Base-by-base conservation (phyloP, 2,329 filamentous ascomycete genomes). In the Pseudocercospora pini-densiflorae region DNA sequence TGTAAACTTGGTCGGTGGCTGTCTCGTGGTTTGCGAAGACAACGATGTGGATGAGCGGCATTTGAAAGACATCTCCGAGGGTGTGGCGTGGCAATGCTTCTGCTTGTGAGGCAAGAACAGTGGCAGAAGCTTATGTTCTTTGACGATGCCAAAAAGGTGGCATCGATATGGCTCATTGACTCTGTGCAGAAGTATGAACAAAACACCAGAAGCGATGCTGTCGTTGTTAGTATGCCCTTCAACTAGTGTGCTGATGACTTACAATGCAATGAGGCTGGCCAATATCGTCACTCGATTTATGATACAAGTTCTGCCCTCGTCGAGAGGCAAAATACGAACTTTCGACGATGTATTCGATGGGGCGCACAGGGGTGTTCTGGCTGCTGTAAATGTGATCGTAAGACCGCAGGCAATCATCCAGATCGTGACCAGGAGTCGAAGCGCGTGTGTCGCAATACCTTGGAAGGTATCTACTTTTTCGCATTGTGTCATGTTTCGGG, bases 41-140 rank as follows among this genome's bases (percentile, higher is more conserved):
- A 76, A 67, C 0, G 73, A 73, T 2, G 68, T 67, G 1, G 74
- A 73, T 9, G 75, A 74, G 31, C 73, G 70, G 67, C 75, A 76
- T 62, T 76, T 74, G 68, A 76, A 75, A 3, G 75, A 75, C 71
- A 75, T 73, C n/a, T 75, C 71, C 9, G 73, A 75, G 62, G 60
- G 68, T 57, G 68, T 69, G 1, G 68, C 47, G 9, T 61, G 65
- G 8, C 68, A 57, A 12, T 57, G 27, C 21, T 67, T 65, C 1
- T 61, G 62, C 24, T 68, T 70, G 47, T 75, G 71, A 9, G 71
- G 69, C 1, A 74, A 59, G 21, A 59, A 68, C 1, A 73, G 61
- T 1, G 71, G 71, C 19, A 73, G 58, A 9, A 74, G 67, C 5
- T 54, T 54, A 8, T 66, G 59, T 16, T 71, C 62, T 59, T 68